Evolutionary conservation across 345 rosid genomes (phyloP), one percentile per base, ranked within the genome.

Genomic region (Garcia nutans): DNA sequence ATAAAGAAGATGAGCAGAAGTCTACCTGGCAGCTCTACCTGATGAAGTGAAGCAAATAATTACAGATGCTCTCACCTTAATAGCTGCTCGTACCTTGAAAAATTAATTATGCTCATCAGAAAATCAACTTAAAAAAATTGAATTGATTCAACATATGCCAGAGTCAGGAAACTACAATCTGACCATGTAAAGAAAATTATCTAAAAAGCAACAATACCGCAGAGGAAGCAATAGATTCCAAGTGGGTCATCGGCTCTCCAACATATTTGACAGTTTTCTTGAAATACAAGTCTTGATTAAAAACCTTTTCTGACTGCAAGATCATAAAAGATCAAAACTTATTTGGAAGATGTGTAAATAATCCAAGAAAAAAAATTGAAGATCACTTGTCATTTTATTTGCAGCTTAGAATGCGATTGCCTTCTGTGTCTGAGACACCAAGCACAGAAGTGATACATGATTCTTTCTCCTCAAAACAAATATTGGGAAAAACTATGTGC

Each of bases 1-100:
- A 15, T 17, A 15, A 31, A 49, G 10, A 49, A 20, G 70, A 71
- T 31, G 74, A 31, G 60, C 23, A 41, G 54, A 24, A 65, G 33
- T 15, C 62, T 85, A 96, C 99, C 98, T 93, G 67, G 97, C 99
- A 81, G 99, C 98, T 80, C 97, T 89, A 76, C 99, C 97, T 33
- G 97, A 92, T 76, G 99, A 96, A 67, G 99, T 96, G 84, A 96
- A 96, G 84, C 99, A 96, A 76, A 96, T 92, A 55, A 96, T 92
- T 17, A 87, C 97, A 13, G 99, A 96, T 65, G 99, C 98, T 88
- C 92, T 96, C 56, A 96, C 99, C 89, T 96, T 96, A 78, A 96
- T 96, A 58, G 99, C 99, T 42, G 98, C 99, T 54, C 99, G 85
- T 42, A 96, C 99, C 98, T 96, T 81, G 24, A 49, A 66, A 10